Percentiles rank a stretch among this genome's conserved stretches.
Evolutionary conservation across 768 basidiomycete genomes (phyloP).

Genomic region (Hebeloma cylindrosporum): DNA sequence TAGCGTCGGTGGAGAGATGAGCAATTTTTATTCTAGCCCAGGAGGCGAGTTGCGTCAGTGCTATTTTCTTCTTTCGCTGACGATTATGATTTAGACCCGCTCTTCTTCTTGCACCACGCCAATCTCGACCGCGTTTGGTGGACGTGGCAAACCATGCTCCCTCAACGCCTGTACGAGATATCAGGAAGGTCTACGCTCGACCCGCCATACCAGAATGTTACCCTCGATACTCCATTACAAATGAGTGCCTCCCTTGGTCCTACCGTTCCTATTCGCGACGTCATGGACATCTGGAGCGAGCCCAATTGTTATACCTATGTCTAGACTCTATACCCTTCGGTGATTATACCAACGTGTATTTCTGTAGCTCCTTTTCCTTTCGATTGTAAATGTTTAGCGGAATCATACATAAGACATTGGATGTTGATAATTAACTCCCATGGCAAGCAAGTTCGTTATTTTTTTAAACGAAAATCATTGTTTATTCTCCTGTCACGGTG

Average conservation of each 20-base stretch:
- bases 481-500: too few species aligned
- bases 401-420: too few species aligned
- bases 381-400: too few species aligned
- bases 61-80: neutral
- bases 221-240: constrained; percentile 30
- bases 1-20: constrained; percentile 34
- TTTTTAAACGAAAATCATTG: too few species aligned
- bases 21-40: constrained; percentile 38
- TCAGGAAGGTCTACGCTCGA: constrained; percentile 32
- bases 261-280: constrained; percentile 28
- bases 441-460: too few species aligned
- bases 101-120: constrained; percentile 42
- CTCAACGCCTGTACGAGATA: constrained; percentile 31
- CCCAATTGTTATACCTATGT: constrained; percentile 36
- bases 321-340: too few species aligned
- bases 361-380: too few species aligned
- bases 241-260: constrained; percentile 31
- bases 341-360: too few species aligned
- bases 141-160: constrained; percentile 33
- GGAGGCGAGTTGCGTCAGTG: constrained; percentile 31
- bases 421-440: too few species aligned
- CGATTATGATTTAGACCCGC: constrained; percentile 27
- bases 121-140: constrained; percentile 43
- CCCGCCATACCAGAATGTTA: constrained; percentile 32
- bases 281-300: constrained; percentile 32